A percentile compares a stretch with the other conserved stretches of the same genome.
phyloP scores from a whole-genome alignment of 768 basidiomycete genomes.

The Phylloporus arenicola region DNA sequence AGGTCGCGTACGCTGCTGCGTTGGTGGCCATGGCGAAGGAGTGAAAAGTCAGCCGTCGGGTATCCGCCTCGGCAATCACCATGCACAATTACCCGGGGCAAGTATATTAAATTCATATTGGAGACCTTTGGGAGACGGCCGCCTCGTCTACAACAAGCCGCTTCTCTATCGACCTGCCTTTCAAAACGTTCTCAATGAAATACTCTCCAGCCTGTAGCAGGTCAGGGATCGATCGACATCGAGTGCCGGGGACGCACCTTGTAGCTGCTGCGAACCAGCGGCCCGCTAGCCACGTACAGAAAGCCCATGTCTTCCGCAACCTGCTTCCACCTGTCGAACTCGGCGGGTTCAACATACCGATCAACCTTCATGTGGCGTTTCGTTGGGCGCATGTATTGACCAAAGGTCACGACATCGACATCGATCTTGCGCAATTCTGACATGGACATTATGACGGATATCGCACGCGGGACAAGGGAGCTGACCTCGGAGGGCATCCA shows the following conservation, averaged over 20 bases:
- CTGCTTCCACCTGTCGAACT: slow-evolving; percentile 89
- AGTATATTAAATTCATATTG: slow-evolving; percentile 7
- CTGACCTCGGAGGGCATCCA: slow-evolving; percentile 78
- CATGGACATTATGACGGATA: background rate
- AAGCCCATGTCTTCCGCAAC: slow-evolving; percentile 93
- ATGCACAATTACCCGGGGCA: background rate
- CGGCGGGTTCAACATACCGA: slow-evolving; percentile 89
- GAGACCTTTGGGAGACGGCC: slow-evolving; percentile 1
- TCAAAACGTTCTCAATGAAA: slow-evolving; percentile 87
- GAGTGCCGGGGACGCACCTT: slow-evolving; percentile 56
- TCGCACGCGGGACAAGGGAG: slow-evolving; percentile 1
- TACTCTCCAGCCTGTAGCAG: slow-evolving; percentile 81
- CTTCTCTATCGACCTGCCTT: slow-evolving; percentile 48
- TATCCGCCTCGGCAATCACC: too few species aligned
- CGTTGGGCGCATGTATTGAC: slow-evolving; percentile 99
- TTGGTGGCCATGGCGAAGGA: slow-evolving; percentile 26
- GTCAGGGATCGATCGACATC: slow-evolving; percentile 2
- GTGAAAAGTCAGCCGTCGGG: too few species aligned
- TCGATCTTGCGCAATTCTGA: slow-evolving; percentile 81
- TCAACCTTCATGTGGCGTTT: slow-evolving; percentile 99
- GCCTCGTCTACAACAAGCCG: slow-evolving; percentile 28
- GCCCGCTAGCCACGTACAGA: slow-evolving; percentile 95
- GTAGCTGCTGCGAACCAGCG: slow-evolving; percentile 92
- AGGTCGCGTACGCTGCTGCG: slow-evolving; percentile 64
- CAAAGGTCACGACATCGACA: slow-evolving; percentile 98